Conservation (phyloP, 2,329 filamentous ascomycete species). For the Colletotrichum sp. region DNA sequence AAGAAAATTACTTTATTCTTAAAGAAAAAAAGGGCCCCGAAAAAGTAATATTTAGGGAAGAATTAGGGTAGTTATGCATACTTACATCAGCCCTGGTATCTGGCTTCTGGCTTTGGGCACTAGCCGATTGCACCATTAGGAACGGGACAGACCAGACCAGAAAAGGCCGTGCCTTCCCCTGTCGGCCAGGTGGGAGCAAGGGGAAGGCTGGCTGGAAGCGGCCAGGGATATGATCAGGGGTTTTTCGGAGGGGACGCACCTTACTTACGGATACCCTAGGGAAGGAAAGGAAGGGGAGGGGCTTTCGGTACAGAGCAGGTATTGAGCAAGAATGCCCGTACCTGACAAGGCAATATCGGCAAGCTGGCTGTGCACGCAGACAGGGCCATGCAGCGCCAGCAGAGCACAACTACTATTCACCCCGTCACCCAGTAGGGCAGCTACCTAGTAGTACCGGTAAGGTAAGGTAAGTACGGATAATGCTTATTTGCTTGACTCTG, state of each 20-base stretch:
- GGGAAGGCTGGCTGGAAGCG: slow-evolving; percentile 14
- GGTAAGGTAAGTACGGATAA: background rate
- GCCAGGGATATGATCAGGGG: background rate
- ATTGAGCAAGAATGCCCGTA: background rate
- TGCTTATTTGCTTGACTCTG: background rate
- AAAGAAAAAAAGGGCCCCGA: too few relatives aligned
- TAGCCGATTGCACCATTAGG: background rate
- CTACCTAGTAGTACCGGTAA: background rate
- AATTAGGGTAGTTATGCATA: too few relatives aligned
- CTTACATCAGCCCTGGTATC: too few relatives aligned
- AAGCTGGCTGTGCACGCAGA: background rate
- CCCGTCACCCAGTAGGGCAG: background rate
- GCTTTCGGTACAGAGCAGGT: background rate
- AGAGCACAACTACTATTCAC: background rate
- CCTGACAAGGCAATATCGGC: background rate
- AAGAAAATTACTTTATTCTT: too few relatives aligned
- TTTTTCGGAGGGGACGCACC: background rate
- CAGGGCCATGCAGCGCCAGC: background rate
- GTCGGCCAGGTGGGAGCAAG: slow-evolving; percentile 16
- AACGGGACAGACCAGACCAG: slow-evolving; percentile 9
- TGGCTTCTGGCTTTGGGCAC: too few relatives aligned
- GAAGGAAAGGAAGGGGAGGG: background rate
- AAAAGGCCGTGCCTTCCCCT: slow-evolving; percentile 6
- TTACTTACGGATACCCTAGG: background rate
- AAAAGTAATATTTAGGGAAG: too few relatives aligned